These are phyloP conservation scores for Penicillium sp. DNA, from an alignment of 2,329 filamentous ascomycete genomes.

Conservation along the genomic window DNA sequence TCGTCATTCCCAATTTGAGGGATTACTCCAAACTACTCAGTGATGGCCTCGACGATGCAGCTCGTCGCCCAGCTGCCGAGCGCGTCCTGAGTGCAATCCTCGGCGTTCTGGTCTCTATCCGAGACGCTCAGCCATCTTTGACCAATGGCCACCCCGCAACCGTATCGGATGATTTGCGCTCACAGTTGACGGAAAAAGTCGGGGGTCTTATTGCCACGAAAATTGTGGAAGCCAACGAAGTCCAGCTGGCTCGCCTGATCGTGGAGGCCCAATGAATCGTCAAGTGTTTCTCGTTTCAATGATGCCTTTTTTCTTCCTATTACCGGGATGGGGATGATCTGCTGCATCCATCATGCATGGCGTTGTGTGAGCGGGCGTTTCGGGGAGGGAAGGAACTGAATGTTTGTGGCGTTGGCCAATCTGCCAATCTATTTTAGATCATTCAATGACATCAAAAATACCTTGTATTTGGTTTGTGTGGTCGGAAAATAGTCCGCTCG, in stretches of 20 bases:
- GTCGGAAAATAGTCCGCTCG: slow-evolving; percentile 2
- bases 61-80: slow-evolving; percentile 60
- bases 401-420: slow-evolving; percentile 1
- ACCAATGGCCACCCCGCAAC: slow-evolving; percentile 44
- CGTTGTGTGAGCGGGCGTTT: slow-evolving; percentile 20
- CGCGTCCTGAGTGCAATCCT: slow-evolving; percentile 62
- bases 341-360: slow-evolving; percentile 10
- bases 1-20: slow-evolving; percentile 67
- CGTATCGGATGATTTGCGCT: slow-evolving; percentile 41
- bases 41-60: slow-evolving; percentile 54
- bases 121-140: slow-evolving; percentile 46
- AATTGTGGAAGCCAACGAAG: slow-evolving; percentile 46
- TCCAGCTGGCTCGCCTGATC: slow-evolving; percentile 44
- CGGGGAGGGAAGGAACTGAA: slow-evolving; percentile 1
- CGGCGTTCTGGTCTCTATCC: slow-evolving; percentile 57
- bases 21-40: slow-evolving; percentile 64
- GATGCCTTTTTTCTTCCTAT: not conserved
- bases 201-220: slow-evolving; percentile 45
- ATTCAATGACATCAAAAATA: not conserved
- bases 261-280: slow-evolving; percentile 28
- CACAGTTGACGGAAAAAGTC: slow-evolving; percentile 42
- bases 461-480: no score
- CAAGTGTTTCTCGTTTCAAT: not conserved
- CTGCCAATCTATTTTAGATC: not conserved
- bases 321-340: not conserved